Percentiles rank a stretch among this genome's conserved stretches.
phyloP scores from a whole-genome alignment of 352 stramenopile genomes.

The Thalassiosira hispida region DNA sequence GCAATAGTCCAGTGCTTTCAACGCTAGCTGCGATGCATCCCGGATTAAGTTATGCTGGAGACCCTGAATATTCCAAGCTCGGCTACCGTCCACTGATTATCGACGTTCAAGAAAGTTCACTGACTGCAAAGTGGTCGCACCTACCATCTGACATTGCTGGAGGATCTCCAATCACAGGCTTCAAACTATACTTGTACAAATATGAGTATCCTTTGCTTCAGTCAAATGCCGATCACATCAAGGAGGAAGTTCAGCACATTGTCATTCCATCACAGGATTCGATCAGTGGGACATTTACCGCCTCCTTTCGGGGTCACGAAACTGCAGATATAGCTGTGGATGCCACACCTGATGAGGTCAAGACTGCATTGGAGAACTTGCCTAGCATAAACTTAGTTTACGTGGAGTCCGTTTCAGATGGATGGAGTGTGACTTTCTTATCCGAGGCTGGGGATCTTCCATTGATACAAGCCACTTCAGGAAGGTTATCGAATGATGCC shows the following conservation, averaged over 20 bases:
- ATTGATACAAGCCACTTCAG: slow-evolving; percentile 89
- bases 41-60: slow-evolving; percentile 58
- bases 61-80: slow-evolving; percentile 46
- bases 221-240: slow-evolving; percentile 78
- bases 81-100: slow-evolving; percentile 49
- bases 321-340: slow-evolving; percentile 88
- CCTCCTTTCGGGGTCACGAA: slow-evolving; percentile 70
- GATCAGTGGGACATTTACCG: slow-evolving; percentile 80
- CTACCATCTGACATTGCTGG: slow-evolving; percentile 81
- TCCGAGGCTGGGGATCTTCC: slow-evolving; percentile 93
- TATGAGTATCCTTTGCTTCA: slow-evolving; percentile 54
- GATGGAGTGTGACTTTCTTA: slow-evolving; percentile 92
- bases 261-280: slow-evolving; percentile 80
- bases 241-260: slow-evolving; percentile 91
- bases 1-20: slow-evolving; percentile 88
- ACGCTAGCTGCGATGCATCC: slow-evolving; percentile 87
- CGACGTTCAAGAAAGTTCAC: slow-evolving; percentile 64
- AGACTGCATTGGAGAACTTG: slow-evolving; percentile 90
- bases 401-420: slow-evolving; percentile 84
- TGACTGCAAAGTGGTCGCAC: slow-evolving; percentile 85
- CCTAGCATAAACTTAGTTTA: slow-evolving; percentile 82
- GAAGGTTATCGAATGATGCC: slow-evolving; percentile 82
- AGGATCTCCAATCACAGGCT: slow-evolving; percentile 86
- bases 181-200: slow-evolving; percentile 93
- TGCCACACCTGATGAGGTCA: slow-evolving; percentile 87